Evolutionary conservation across 1,284 basidiomycete genomes (phyloP).

Genomic region (Cystobasidium pallidum): DNA sequence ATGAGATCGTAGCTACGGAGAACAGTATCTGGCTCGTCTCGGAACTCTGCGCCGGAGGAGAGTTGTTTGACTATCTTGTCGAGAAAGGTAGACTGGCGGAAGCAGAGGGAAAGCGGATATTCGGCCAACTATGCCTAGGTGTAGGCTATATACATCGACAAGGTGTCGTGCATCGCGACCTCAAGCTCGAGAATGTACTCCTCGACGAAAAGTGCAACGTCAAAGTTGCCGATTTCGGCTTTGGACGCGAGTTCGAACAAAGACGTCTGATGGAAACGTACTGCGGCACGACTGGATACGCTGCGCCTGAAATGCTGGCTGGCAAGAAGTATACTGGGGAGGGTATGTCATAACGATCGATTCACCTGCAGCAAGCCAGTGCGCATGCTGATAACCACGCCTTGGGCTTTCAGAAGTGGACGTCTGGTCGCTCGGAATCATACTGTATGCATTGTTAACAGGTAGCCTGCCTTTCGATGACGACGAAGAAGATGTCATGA

Average conservation of each 20-base stretch:
- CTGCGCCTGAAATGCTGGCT: constrained; percentile 90
- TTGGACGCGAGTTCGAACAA: constrained; percentile 89
- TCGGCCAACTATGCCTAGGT: constrained; percentile 58
- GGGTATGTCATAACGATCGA: constrained; percentile 61
- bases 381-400: not conserved
- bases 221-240: constrained; percentile 88
- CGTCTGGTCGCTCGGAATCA: constrained; percentile 94
- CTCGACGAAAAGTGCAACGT: constrained; percentile 58
- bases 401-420: constrained; percentile 74
- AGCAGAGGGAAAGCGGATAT: constrained; percentile 55
- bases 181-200: constrained; percentile 63
- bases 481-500: constrained; percentile 90
- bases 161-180: constrained; percentile 59
- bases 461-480: constrained; percentile 97
- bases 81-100: constrained; percentile 56
- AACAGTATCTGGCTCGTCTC: constrained; percentile 94
- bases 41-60: constrained; percentile 90
- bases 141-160: constrained; percentile 58
- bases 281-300: constrained; percentile 95
- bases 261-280: constrained; percentile 87
- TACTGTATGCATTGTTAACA: constrained; percentile 89
- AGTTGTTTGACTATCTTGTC: constrained; percentile 60
- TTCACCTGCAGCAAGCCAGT: not conserved
- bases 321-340: constrained; percentile 87
- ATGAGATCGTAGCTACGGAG: constrained; percentile 97